Conservation (phyloP, 768 basidiomycete species). For the Lactarius evosmus region DNA sequence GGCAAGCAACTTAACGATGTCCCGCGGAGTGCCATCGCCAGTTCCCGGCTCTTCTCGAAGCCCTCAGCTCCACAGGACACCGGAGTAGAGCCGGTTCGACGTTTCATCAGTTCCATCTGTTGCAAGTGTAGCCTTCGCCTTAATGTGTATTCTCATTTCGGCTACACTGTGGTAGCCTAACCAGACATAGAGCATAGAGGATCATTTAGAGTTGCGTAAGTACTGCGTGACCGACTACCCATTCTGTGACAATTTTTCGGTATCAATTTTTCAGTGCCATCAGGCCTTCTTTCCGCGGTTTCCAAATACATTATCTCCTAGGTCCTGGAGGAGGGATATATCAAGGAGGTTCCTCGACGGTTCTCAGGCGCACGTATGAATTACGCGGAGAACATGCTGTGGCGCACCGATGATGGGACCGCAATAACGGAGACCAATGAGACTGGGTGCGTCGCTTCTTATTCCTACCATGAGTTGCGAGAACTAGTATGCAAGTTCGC, state of each 20-base stretch:
- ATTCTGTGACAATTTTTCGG: constrained; percentile 70
- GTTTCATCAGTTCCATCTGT: constrained; percentile 61
- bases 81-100: constrained; percentile 50
- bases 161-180: background rate
- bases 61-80: constrained; percentile 45
- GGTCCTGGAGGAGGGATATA: constrained; percentile 40
- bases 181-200: constrained; percentile 40
- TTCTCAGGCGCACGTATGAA: constrained; percentile 65
- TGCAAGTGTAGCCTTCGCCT: constrained; percentile 58
- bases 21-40: constrained; percentile 36
- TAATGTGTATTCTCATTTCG: constrained; percentile 33
- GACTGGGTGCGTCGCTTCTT: constrained; percentile 46
- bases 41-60: constrained; percentile 51
- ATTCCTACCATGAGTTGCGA: constrained; percentile 53
- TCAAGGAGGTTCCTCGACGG: constrained; percentile 62
- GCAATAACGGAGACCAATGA: no score
- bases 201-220: constrained; percentile 62
- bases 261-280: constrained; percentile 58
- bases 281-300: constrained; percentile 38
- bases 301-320: background rate
- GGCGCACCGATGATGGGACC: no score
- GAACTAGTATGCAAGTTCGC: constrained; percentile 50
- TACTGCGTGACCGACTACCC: constrained; percentile 63
- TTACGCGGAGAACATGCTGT: constrained; percentile 70
- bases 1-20: background rate